Evolutionary conservation across 306 rosid genomes (phyloP).

Genomic region (Vigna hirtella): DNA sequence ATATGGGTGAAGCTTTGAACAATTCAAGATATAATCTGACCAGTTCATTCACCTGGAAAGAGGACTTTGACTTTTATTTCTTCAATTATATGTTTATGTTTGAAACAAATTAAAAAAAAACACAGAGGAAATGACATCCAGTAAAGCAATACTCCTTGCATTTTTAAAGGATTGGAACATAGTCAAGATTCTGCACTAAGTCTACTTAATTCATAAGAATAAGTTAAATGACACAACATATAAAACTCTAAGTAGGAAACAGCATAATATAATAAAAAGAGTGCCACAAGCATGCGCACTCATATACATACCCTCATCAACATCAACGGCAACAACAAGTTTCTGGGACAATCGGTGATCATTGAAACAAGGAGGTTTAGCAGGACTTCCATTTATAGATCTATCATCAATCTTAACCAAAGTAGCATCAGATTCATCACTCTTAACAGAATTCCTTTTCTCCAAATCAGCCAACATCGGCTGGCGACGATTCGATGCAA

Average conservation of each 20-base stretch:
- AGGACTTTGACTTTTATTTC: not conserved
- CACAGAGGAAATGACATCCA: not conserved
- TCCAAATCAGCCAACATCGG: slow-evolving; percentile 50
- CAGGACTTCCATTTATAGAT: slow-evolving; percentile 46
- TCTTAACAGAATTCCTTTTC: slow-evolving; percentile 35
- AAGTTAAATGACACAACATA: slow-evolving; percentile 10
- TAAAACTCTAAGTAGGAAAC: not conserved
- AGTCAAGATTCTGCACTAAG: slow-evolving; percentile 34
- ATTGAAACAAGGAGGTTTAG: slow-evolving; percentile 45
- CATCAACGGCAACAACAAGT: slow-evolving; percentile 83
- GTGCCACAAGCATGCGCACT: not conserved
- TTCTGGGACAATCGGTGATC: slow-evolving; percentile 56
- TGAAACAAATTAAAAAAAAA: not conserved
- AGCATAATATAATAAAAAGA: not conserved
- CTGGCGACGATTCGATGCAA: slow-evolving; percentile 41
- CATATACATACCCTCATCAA: slow-evolving; percentile 81
- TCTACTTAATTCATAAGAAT: not conserved
- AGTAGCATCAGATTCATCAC: slow-evolving; percentile 37
- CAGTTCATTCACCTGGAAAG: not conserved
- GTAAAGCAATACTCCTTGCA: slow-evolving; percentile 18
- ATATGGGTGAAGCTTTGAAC: slow-evolving; percentile 2
- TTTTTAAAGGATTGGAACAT: slow-evolving; percentile 14
- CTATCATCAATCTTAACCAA: slow-evolving; percentile 22
- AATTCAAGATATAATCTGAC: not conserved
- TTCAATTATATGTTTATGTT: slow-evolving; percentile 16